Base-by-base conservation (phyloP, 345 rosid species). In the Melaleuca alternifolia region DNA sequence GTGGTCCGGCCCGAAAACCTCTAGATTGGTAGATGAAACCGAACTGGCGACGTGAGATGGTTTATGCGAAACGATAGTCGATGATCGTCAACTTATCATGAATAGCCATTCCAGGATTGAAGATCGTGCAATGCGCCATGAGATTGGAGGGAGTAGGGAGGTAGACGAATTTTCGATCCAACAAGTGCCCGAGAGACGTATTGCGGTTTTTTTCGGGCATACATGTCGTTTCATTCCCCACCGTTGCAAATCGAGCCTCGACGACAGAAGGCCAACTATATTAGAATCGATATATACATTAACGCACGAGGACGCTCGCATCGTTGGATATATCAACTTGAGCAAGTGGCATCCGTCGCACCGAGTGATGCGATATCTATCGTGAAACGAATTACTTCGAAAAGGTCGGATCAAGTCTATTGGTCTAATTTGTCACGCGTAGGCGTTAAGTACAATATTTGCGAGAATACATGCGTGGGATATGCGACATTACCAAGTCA, bases 281-380 rank as follows among this genome's bases (percentile, higher is more conserved):
- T 61, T 2, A 0, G 5, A 14, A 62, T 0, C 21, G 8, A 62
- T 30, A 10, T 10, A 2, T 0, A 2, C 4, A 0, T 28, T 5
- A 53, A 5, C 5, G 13, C 2, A 13, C 2, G 41, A 41, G 20
- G 18, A 59, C 71, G 1, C 5, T 59, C 15, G 30, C n/a, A 12
- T 2, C 15, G 1, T 59, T n/a, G 6, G 18, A 61, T 61, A 62
- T 7, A 5, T 20, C 10, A 23, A 30, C 77, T 15, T 20, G 11
- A 65, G 20, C 44, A 65, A 21, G 5, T 54, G 7, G 3, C 0
- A 62, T 62, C 21, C 7, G 2, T 5, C 15, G 33, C 18, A 30
- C 23, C 1, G 2, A 30, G 5, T 65, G 77, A 65, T 10, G 11
- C 0, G 23, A 65, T 4, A 16, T 8, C 10, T 0, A 18, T 2